Conservation (phyloP, 176 grass and related monocot genomes). For the Phoenix dactylifera region DNA sequence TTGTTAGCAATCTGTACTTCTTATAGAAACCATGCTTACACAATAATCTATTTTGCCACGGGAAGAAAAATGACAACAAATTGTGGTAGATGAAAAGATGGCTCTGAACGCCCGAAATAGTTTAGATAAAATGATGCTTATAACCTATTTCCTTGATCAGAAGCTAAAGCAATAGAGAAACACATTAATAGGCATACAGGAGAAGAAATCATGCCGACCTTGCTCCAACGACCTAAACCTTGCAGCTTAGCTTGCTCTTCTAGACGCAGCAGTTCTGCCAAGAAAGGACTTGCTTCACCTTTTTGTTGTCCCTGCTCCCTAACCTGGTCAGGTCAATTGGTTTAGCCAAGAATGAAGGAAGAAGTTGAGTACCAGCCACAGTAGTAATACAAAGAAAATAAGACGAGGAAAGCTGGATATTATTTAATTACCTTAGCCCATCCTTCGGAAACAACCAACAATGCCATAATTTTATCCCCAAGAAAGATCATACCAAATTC, state of each 20-base stretch:
- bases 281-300: constrained; percentile 52
- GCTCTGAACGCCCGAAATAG: no score
- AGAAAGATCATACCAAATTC: constrained; percentile 93
- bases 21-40: no score
- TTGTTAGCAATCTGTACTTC: no score
- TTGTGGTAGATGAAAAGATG: no score
- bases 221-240: constrained; percentile 87
- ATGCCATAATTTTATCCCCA: constrained; percentile 71
- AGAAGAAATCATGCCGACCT: constrained; percentile 35
- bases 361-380: background rate
- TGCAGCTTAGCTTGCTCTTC: constrained; percentile 87
- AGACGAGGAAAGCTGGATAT: background rate
- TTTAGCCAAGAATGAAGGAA: constrained; percentile 5
- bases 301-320: constrained; percentile 72
- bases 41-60: no score
- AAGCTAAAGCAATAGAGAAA: no score
- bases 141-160: no score
- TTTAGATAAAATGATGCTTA: no score
- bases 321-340: constrained; percentile 27
- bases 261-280: constrained; percentile 50
- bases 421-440: constrained; percentile 64
- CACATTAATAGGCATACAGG: background rate
- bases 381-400: background rate
- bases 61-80: no score
- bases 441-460: constrained; percentile 65